phyloP scores from a whole-genome alignment of 495 filamentous ascomycete species.

The Trichoderma asperelloides region DNA sequence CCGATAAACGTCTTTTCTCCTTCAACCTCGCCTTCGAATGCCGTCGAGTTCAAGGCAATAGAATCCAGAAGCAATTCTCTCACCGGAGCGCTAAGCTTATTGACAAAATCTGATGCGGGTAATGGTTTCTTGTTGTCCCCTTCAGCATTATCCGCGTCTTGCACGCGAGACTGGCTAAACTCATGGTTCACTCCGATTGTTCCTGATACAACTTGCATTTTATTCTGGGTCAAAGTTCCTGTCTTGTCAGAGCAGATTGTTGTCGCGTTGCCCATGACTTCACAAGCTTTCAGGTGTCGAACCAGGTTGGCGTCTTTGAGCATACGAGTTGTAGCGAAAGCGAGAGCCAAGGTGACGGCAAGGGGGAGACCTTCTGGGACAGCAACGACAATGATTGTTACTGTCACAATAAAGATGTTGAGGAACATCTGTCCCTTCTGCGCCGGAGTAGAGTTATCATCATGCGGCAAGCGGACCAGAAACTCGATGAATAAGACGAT shows the following conservation, averaged over 20 bases:
- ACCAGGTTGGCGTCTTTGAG: slow-evolving; percentile 92
- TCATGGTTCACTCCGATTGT: slow-evolving; percentile 59
- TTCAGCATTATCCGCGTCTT: slow-evolving; percentile 22
- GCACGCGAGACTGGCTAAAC: slow-evolving; percentile 41
- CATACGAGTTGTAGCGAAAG: slow-evolving; percentile 93
- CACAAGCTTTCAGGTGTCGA: slow-evolving; percentile 81
- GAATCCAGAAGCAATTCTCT: slow-evolving; percentile 63
- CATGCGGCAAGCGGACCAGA: slow-evolving; percentile 45
- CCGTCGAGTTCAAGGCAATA: slow-evolving; percentile 79
- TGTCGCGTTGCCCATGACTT: slow-evolving; percentile 98
- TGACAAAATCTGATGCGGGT: slow-evolving; percentile 43
- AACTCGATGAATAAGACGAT: slow-evolving; percentile 92
- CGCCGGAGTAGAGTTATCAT: slow-evolving; percentile 41
- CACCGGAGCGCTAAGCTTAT: slow-evolving; percentile 44
- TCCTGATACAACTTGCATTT: slow-evolving; percentile 79
- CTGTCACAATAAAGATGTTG: slow-evolving; percentile 87
- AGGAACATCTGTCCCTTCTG: slow-evolving; percentile 83
- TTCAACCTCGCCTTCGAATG: slow-evolving; percentile 74
- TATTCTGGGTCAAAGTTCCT: slow-evolving; percentile 88
- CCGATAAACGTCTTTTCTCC: slow-evolving; percentile 68
- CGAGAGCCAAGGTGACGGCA: slow-evolving; percentile 86
- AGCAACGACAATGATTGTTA: slow-evolving; percentile 91
- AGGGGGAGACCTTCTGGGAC: slow-evolving; percentile 90
- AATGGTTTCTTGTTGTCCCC: slow-evolving; percentile 37
- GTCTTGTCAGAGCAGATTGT: slow-evolving; percentile 97